Percentiles rank a stretch among this genome's conserved stretches.
Conservation (phyloP, 2,329 filamentous ascomycete genomes). For the Septoria linicola region DNA sequence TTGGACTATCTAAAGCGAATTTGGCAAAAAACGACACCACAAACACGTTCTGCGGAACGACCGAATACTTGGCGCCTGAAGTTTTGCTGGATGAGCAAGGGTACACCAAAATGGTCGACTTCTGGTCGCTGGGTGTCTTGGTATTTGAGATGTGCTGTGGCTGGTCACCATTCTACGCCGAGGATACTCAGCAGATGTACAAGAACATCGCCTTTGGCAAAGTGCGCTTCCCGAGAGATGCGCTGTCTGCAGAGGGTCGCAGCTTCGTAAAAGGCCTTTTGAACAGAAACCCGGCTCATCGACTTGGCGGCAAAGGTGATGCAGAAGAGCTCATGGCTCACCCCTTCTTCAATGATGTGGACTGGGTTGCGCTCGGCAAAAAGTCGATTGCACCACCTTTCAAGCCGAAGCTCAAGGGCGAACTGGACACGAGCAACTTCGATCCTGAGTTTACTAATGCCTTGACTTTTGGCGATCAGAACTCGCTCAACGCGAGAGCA, state of each 20-base stretch:
- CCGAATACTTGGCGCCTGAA: slow-evolving; percentile 94
- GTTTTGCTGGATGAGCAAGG: slow-evolving; percentile 93
- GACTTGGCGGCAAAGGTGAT: slow-evolving; percentile 85
- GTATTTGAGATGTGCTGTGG: slow-evolving; percentile 99
- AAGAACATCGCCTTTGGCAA: slow-evolving; percentile 99
- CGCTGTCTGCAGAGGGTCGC: slow-evolving; percentile 86
- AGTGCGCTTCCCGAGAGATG: slow-evolving; percentile 92
- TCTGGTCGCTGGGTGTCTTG: slow-evolving; percentile 95
- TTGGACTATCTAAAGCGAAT: slow-evolving; percentile 96
- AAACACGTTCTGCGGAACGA: slow-evolving; percentile 98
- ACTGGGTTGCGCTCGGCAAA: slow-evolving; percentile 83
- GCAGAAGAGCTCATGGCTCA: slow-evolving; percentile 93
- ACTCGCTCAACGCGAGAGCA: slow-evolving; percentile 86
- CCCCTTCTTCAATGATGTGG: slow-evolving; percentile 89
- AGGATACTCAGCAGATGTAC: slow-evolving; percentile 99
- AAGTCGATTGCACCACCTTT: slow-evolving; percentile 95
- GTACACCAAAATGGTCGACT: slow-evolving; percentile 99
- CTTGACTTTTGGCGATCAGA: slow-evolving; percentile 75
- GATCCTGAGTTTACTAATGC: slow-evolving; percentile 98
- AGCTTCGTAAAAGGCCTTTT: slow-evolving; percentile 98
- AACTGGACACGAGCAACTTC: slow-evolving; percentile 96
- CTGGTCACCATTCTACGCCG: slow-evolving; percentile 98
- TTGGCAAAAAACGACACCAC: slow-evolving; percentile 96
- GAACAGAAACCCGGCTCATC: slow-evolving; percentile 94
- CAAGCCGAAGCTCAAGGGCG: slow-evolving; percentile 94